Evolutionary conservation across 129 eudicot species (phyloP), one percentile per base, ranked within the genome.

Genomic region (Flaveria brownii): DNA sequence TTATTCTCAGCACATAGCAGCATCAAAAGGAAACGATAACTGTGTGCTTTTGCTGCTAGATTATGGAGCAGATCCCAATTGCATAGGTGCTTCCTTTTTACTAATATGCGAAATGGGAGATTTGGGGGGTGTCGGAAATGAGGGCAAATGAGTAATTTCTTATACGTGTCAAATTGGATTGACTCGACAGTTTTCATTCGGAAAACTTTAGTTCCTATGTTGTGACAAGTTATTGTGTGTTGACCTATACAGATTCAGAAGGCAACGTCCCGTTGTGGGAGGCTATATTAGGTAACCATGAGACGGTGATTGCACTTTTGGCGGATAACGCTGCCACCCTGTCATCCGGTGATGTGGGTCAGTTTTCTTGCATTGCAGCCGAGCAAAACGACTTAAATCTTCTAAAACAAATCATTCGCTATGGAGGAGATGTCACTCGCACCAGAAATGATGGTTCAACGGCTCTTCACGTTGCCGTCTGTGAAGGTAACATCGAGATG

Each of bases 231-330:
- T 10, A 56, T 56, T 73, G 50, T 56, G 42, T 36, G 33, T 76
- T 71, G 63, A 74, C 72, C 45, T 56, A 1, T 65, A 73, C 91
- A 90, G 98, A 93, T 88, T 83, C 84, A 43, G 93, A 93, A 79
- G 98, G 98, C 46, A 91, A 75, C 45, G 91, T 89, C 14, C 99
- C 99, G 43, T 72, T 95, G 15, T 95, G 97, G 99, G 99, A 95
- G 75, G 99, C 99, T 43, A 87, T 95, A 14, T 15, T 80, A 20
- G 89, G 82, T 15, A 80, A 67, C 16, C 96, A 91, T 59, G 86
- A 85, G 25, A 61, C 39, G 17, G 90, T 91, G 33, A 60, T 78
- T 9, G 74, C 71, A 76, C 68, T 87, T 45, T 74, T 95, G 22
- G 64, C 71, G n/a, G 89, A 86, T 8, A 83, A 89, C n/a, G 96